A percentile compares a stretch with the other conserved stretches of the same genome.
Evolutionary conservation across 805 yeast species (phyloP).

Genomic region (Metschnikowia orientalis): DNA sequence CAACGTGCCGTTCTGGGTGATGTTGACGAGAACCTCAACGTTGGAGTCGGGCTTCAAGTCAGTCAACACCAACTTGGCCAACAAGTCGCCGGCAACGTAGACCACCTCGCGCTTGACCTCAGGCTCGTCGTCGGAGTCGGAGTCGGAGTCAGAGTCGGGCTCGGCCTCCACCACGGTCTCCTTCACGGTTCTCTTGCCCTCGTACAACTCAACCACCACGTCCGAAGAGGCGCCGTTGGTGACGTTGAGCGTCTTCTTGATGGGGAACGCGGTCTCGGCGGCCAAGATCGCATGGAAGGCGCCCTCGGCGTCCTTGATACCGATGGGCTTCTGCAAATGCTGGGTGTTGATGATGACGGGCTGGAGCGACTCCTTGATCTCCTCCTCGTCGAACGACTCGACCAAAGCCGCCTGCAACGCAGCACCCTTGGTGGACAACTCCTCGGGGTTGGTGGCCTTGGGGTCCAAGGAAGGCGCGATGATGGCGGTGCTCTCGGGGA

Average conservation of each 20-base stretch:
- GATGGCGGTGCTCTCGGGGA: constrained; percentile 75
- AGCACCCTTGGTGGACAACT: constrained; percentile 88
- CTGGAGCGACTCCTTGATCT: constrained; percentile 72
- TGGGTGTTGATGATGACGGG: constrained; percentile 85
- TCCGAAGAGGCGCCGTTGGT: constrained; percentile 54
- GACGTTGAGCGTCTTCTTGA: constrained; percentile 68
- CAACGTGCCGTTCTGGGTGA: constrained; percentile 60
- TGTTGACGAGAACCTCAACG: constrained; percentile 65
- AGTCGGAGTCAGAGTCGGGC: constrained; percentile 42
- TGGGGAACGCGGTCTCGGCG: constrained; percentile 86
- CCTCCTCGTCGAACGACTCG: constrained; percentile 79
- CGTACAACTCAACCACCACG: constrained; percentile 68
- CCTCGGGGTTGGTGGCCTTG: constrained; percentile 83
- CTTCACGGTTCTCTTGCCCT: constrained; percentile 79
- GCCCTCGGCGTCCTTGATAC: constrained; percentile 72
- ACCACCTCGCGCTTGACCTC: constrained; percentile 75
- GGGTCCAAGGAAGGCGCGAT: constrained; percentile 69
- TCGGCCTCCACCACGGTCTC: constrained; percentile 75
- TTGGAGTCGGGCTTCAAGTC: constrained; percentile 60
- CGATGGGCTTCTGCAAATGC: constrained; percentile 80
- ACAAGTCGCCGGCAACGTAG: constrained; percentile 64
- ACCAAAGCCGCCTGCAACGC: constrained; percentile 91
- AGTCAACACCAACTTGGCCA: constrained; percentile 75
- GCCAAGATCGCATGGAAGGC: constrained; percentile 69
- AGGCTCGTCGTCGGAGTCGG: constrained; percentile 76